phyloP scores from a whole-genome alignment of 164 flowering plant species.

The Nelumbo lutea region DNA sequence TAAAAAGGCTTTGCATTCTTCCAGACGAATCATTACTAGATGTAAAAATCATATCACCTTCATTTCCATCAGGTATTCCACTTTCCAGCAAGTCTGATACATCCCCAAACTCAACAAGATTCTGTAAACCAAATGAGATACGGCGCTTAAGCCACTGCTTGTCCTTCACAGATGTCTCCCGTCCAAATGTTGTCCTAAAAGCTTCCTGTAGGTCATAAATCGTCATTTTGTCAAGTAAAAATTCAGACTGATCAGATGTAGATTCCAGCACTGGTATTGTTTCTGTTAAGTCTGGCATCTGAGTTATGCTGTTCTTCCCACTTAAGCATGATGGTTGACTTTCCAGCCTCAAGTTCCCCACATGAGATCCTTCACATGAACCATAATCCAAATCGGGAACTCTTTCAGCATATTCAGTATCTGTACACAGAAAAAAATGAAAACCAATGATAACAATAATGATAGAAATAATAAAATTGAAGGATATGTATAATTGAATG shows the following conservation, averaged over 20 bases:
- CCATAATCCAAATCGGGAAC: constrained; percentile 28
- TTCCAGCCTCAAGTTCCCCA: constrained; percentile 36
- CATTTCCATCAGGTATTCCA: constrained; percentile 25
- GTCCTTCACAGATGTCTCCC: constrained; percentile 25
- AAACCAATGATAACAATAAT: too few relatives aligned
- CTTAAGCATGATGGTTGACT: constrained; percentile 31
- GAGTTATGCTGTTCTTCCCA: constrained; percentile 27
- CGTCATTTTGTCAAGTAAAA: constrained; percentile 23
- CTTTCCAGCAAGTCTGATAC: constrained; percentile 22
- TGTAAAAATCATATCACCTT: constrained; percentile 5
- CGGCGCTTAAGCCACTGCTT: constrained; percentile 34
- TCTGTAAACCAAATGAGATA: constrained; percentile 25
- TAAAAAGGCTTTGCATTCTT: constrained; percentile 4
- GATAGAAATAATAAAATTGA: not conserved
- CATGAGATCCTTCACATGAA: constrained; percentile 25
- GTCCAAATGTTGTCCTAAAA: constrained; percentile 29
- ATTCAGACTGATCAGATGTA: constrained; percentile 16
- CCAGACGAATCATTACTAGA: constrained; percentile 17
- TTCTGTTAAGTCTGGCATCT: constrained; percentile 28
- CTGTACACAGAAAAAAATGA: constrained; percentile 22
- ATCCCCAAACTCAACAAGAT: constrained; percentile 26
- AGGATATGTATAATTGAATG: not conserved
- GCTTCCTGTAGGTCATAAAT: constrained; percentile 29
- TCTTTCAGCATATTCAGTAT: constrained; percentile 39
- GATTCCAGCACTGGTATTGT: constrained; percentile 27